Conservation (phyloP, 2,329 filamentous ascomycete species). For the Arachnomyces sp. region DNA sequence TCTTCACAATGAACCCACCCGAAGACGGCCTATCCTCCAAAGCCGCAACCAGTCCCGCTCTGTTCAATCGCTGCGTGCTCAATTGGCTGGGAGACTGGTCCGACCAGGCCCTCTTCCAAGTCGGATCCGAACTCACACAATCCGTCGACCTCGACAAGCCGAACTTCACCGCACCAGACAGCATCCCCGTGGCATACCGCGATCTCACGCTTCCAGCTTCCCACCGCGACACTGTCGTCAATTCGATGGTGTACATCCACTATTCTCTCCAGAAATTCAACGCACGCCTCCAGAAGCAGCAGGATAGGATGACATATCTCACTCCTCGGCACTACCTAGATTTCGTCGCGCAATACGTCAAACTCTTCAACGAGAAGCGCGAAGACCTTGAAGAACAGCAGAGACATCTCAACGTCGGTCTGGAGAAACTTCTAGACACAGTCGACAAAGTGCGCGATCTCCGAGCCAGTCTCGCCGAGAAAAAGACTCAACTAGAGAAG, state of each 20-base stretch:
- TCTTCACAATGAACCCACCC: constrained; percentile 99
- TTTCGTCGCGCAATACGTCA: constrained; percentile 96
- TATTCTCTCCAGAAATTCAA: constrained; percentile 92
- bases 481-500: constrained; percentile 84
- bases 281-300: constrained; percentile 75
- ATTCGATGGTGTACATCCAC: constrained; percentile 98
- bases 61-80: constrained; percentile 99
- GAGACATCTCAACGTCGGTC: constrained; percentile 91
- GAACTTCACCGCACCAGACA: constrained; percentile 79
- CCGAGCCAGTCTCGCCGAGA: constrained; percentile 80
- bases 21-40: constrained; percentile 92
- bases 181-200: constrained; percentile 84
- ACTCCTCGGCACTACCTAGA: constrained; percentile 96
- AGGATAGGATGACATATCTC: constrained; percentile 84
- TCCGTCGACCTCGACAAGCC: constrained; percentile 90
- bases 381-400: constrained; percentile 98
- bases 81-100: constrained; percentile 99
- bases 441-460: constrained; percentile 95
- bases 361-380: constrained; percentile 94
- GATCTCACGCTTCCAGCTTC: constrained; percentile 75
- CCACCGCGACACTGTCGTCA: constrained; percentile 86
- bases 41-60: constrained; percentile 89
- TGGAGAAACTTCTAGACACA: constrained; percentile 94
- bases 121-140: constrained; percentile 88
- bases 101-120: constrained; percentile 96